These are phyloP conservation scores for Xerocomellus intermedius DNA, from an alignment of 768 basidiomycete genomes.

Conservation along the genomic window DNA sequence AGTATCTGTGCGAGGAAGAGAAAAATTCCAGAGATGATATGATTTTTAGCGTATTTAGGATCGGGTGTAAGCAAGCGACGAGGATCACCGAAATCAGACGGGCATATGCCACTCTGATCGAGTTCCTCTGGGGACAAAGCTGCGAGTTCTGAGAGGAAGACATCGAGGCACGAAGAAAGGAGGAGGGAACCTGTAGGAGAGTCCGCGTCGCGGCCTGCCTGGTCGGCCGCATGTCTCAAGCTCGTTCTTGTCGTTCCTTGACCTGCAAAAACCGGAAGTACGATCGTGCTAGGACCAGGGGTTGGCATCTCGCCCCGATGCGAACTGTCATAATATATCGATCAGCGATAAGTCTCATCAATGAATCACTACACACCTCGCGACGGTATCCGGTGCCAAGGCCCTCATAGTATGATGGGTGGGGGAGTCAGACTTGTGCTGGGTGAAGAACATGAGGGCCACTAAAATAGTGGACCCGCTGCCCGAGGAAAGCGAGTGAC, in stretches of 20 bases:
- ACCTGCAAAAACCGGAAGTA: slow-evolving; percentile 55
- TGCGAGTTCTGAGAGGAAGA: slow-evolving; percentile 48
- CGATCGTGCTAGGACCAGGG: slow-evolving; percentile 7
- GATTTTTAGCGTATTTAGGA: slow-evolving; percentile 41
- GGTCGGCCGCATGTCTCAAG: slow-evolving; percentile 32
- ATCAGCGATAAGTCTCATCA: background rate
- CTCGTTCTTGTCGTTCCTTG: slow-evolving; percentile 46
- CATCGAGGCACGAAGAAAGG: slow-evolving; percentile 49
- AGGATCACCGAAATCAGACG: slow-evolving; percentile 43
- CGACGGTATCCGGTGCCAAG: background rate
- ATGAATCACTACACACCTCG: slow-evolving; percentile 1
- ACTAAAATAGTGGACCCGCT: slow-evolving; percentile 15
- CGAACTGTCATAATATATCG: background rate
- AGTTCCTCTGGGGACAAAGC: slow-evolving; percentile 41
- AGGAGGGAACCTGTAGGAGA: slow-evolving; percentile 43
- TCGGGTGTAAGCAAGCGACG: slow-evolving; percentile 40
- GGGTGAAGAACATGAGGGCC: background rate
- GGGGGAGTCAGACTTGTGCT: background rate
- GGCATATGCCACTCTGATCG: slow-evolving; percentile 37
- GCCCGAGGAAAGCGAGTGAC: slow-evolving; percentile 17
- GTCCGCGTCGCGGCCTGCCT: slow-evolving; percentile 42
- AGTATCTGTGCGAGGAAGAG: slow-evolving; percentile 53
- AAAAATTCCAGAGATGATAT: slow-evolving; percentile 46
- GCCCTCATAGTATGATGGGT: background rate
- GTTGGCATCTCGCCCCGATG: slow-evolving; percentile 2